These are phyloP conservation scores for Chondrus crispus DNA, from an alignment of 23 red algal species.

Conservation along the genomic window DNA sequence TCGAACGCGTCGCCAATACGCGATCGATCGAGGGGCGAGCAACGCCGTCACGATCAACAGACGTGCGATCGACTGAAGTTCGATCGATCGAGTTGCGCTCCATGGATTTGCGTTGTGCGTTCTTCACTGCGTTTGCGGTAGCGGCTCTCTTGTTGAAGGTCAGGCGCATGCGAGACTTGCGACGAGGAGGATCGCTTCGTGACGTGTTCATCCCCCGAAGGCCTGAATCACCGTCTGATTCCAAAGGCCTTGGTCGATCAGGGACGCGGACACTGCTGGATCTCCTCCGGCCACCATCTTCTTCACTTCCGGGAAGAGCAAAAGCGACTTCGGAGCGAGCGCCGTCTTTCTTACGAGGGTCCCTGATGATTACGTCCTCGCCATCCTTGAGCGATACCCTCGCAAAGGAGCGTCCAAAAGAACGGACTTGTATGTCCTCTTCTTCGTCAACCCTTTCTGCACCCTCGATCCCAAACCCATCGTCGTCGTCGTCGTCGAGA, in stretches of 20 bases:
- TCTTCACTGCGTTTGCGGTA: not conserved
- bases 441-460: conserved; percentile 47
- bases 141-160: not conserved
- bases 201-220: not conserved
- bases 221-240: too few species aligned
- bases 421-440: conserved; percentile 32
- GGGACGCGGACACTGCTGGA: too few species aligned
- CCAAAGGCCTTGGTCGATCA: too few species aligned
- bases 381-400: not conserved
- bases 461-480: conserved; percentile 48
- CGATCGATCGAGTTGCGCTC: too few species aligned
- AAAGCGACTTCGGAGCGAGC: not conserved
- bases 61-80: too few species aligned
- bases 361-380: not conserved
- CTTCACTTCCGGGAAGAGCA: not conserved
- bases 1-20: too few species aligned
- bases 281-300: not conserved
- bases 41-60: too few species aligned
- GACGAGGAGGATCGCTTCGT: not conserved
- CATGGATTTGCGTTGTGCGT: too few species aligned
- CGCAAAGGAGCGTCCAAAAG: conserved; percentile 28
- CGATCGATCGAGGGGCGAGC: too few species aligned
- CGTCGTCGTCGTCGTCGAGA: not conserved
- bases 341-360: not conserved
- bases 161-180: not conserved